Conservation (phyloP, 2,329 filamentous ascomycete species). For the Paracamarosporium sp. region DNA sequence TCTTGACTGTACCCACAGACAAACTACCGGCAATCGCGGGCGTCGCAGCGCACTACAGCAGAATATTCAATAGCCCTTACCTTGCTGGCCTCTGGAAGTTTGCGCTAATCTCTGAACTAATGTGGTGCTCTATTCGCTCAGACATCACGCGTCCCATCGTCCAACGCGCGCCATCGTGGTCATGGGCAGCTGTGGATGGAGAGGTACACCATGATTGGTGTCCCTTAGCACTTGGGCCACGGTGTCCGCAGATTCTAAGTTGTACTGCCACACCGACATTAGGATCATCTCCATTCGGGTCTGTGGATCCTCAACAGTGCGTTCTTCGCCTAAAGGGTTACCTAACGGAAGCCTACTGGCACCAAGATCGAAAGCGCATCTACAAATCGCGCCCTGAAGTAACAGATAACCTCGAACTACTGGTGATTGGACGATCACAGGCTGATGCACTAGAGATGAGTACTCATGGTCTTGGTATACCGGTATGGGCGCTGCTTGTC, state of each 20-base stretch:
- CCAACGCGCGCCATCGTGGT: constrained; percentile 20
- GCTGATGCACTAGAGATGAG: constrained; percentile 2
- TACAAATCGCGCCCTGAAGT: background rate
- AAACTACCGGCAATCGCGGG: constrained; percentile 17
- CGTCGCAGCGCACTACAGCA: constrained; percentile 12
- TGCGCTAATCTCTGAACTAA: constrained; percentile 11
- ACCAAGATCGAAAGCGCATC: background rate
- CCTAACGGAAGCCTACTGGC: constrained; percentile 11
- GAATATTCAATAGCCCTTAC: constrained; percentile 12
- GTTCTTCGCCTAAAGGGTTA: constrained; percentile 10
- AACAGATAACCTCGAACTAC: background rate
- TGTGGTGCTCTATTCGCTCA: constrained; percentile 19
- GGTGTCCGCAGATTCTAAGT: background rate
- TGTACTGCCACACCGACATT: constrained; percentile 10
- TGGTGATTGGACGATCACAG: background rate
- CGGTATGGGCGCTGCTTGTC: constrained; percentile 9
- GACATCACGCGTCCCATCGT: constrained; percentile 17
- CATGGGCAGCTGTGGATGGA: constrained; percentile 18
- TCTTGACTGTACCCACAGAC: constrained; percentile 16
- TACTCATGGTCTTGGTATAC: background rate
- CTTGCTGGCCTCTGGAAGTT: constrained; percentile 18
- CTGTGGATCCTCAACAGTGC: constrained; percentile 10
- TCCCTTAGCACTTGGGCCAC: background rate
- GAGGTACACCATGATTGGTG: constrained; percentile 18
- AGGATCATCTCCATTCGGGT: constrained; percentile 13